Conservation (phyloP, 257 asterid species). For the Salvia hispanica region DNA sequence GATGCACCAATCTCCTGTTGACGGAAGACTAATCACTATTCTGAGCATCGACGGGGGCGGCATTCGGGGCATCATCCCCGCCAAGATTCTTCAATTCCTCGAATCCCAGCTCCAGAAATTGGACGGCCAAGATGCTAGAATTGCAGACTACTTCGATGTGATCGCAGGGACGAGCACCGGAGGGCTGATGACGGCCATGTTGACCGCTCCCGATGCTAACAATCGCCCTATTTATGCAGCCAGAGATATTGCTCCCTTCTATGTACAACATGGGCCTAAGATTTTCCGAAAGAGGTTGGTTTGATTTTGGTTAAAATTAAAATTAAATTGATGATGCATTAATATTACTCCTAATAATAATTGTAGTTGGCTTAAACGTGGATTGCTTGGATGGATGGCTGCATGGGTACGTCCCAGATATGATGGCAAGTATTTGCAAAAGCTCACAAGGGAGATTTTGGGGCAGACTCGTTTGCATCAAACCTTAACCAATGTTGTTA, state of each 20-base stretch:
- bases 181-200: slow-evolving; percentile 56
- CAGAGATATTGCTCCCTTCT: slow-evolving; percentile 49
- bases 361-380: slow-evolving; percentile 20
- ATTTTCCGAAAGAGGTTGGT: no score
- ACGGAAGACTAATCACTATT: slow-evolving; percentile 48
- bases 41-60: slow-evolving; percentile 78
- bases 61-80: slow-evolving; percentile 68
- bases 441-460: slow-evolving; percentile 35
- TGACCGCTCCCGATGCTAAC: slow-evolving; percentile 49
- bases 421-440: slow-evolving; percentile 48
- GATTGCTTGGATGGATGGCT: no score
- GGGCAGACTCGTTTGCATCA: slow-evolving; percentile 48
- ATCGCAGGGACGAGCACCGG: slow-evolving; percentile 65
- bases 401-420: slow-evolving; percentile 44
- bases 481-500: slow-evolving; percentile 50
- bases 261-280: slow-evolving; percentile 43
- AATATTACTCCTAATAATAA: no score
- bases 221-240: slow-evolving; percentile 56
- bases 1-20: no score
- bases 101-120: slow-evolving; percentile 63
- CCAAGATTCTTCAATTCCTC: slow-evolving; percentile 50
- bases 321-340: no score
- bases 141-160: slow-evolving; percentile 57
- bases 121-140: slow-evolving; percentile 48
- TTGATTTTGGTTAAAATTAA: no score